Percentiles rank a stretch among this genome's conserved stretches.
phyloP scores from a whole-genome alignment of 768 basidiomycete genomes.

The Collybiopsis confluens region DNA sequence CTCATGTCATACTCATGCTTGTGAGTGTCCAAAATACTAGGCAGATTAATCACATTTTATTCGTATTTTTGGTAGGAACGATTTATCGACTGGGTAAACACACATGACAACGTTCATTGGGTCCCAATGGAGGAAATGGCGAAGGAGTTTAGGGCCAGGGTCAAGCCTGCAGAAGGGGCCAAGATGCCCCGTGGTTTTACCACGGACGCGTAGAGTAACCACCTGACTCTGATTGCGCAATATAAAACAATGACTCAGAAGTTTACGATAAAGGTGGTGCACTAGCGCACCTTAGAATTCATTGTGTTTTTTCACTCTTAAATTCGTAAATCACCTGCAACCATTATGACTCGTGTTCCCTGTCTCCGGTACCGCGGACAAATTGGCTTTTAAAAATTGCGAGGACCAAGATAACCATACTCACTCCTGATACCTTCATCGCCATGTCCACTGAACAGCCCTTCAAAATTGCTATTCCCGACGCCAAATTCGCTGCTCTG shows the following conservation, averaged over 20 bases:
- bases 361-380: too few species aligned
- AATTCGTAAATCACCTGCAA: not conserved
- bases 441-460: too few species aligned
- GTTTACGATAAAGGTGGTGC: not conserved
- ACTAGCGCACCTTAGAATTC: conserved; percentile 19
- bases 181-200: conserved; percentile 51
- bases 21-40: conserved; percentile 15
- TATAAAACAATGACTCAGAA: not conserved
- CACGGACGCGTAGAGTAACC: not conserved
- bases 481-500: too few species aligned
- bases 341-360: too few species aligned
- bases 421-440: too few species aligned
- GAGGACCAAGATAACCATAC: too few species aligned
- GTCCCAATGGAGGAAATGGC: conserved; percentile 68
- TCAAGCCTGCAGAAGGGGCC: conserved; percentile 42
- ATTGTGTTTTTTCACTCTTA: not conserved
- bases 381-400: too few species aligned
- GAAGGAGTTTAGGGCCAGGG: conserved; percentile 53
- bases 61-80: conserved; percentile 54
- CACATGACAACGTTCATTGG: conserved; percentile 66
- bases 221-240: not conserved
- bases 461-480: too few species aligned
- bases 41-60: not conserved
- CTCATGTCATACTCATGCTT: conserved; percentile 73
- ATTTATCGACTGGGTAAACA: conserved; percentile 73